These are phyloP conservation scores for Ceratocystis cacaofunesta DNA, from an alignment of 2,329 filamentous ascomycete genomes.

Conservation along the genomic window DNA sequence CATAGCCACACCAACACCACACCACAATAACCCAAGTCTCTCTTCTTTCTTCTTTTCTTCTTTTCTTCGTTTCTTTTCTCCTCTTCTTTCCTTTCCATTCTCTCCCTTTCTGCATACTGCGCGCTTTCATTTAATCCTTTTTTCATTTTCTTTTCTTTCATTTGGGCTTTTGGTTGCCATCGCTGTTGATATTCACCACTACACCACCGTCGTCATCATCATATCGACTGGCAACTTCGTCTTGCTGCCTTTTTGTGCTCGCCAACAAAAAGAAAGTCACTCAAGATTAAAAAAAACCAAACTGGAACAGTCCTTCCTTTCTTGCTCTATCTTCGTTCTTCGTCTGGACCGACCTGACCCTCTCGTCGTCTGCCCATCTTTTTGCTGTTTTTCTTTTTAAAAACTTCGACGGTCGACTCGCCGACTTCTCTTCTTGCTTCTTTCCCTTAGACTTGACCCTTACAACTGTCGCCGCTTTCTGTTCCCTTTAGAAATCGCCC, in stretches of 20 bases:
- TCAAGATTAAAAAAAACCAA: neutral
- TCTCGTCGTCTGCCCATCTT: constrained; percentile 11
- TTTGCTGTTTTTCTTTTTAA: constrained; percentile 3
- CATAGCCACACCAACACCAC: constrained; percentile 9
- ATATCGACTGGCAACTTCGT: neutral
- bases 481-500: neutral
- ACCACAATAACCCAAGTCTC: neutral
- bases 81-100: neutral
- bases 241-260: neutral
- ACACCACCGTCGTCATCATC: neutral
- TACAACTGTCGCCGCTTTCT: neutral
- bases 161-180: neutral
- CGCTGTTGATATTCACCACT: neutral
- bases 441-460: neutral
- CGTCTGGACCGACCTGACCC: neutral
- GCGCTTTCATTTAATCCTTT: neutral
- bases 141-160: constrained; percentile 17
- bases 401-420: constrained; percentile 13
- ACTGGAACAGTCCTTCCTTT: constrained; percentile 14
- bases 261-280: neutral
- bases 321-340: neutral
- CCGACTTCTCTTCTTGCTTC: constrained; percentile 1
- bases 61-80: neutral
- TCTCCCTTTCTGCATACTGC: neutral
- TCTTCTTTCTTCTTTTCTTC: neutral